Base-by-base conservation (phyloP, 163 green algal species). In the Chlamydomonas reinhardtii region DNA sequence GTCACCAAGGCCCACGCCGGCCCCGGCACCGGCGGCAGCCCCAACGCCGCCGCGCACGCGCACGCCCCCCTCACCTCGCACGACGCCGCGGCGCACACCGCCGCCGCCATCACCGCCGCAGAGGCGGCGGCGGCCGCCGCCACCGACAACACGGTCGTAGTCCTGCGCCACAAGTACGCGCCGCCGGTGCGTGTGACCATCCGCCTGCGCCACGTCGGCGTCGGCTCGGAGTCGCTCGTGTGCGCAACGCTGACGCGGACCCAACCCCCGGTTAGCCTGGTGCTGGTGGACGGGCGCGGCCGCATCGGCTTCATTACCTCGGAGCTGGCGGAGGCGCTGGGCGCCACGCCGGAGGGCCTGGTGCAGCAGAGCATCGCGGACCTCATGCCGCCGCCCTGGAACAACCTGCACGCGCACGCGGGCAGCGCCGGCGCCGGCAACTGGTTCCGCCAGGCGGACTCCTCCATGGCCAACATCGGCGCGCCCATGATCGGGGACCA, bases 331-430 rank as follows among this genome's bases (percentile, higher is more conserved):
- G 59, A 54, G 34, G 66, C 52, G 68, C 68, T 85, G 66, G 78
- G 78, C 31, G 66, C 78, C 32, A 62, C 66, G 31, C 78, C 78
- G 3, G 66, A 76, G 43, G 78, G 66, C 17, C 78, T 85, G 12
- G 32, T 52, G 20, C n/a, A 66, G n/a, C 68, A 76, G 43, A 27
- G 48, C 48, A 66, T 85, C 4, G 32, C 78, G 4, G 78, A 85
- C 78, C 43, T 85, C 35, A 48, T 85, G 66, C 78, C 78, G 48
- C 78, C 76, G 65, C 78, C 78, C 32, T 85, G 78, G 78, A 77
- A 76, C 52, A 24, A 27, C 4, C 78, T 85, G 78, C 78, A 85
- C 78, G 52, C 66, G 48, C 48, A 56, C 48, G 32, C 31, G 34
- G 75, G 75, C 37, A 17, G 48, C 48, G 75, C 61, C 75, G 75